These are phyloP conservation scores for Dalbergia cochinchinensis DNA, from an alignment of 306 rosid genomes.

Conservation along the genomic window DNA sequence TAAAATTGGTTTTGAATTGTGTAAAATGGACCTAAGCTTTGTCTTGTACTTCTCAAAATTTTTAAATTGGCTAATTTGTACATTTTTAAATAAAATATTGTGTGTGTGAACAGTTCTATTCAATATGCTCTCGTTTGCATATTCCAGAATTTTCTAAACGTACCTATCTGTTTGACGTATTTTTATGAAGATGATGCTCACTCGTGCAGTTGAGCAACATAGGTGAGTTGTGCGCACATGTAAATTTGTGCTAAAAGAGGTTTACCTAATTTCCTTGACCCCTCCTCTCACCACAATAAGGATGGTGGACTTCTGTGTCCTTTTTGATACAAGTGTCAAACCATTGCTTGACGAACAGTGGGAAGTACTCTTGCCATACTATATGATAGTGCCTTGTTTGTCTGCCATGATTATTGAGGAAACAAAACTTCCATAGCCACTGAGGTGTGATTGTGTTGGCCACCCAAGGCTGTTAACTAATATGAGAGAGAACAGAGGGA, in stretches of 20 bases:
- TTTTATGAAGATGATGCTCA: not conserved
- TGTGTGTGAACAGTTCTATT: not conserved
- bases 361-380: not conserved
- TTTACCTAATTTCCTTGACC: not conserved
- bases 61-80: not conserved
- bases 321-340: not conserved
- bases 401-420: too few species aligned
- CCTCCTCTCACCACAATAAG: not conserved
- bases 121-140: not conserved
- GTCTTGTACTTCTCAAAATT: not conserved
- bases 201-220: not conserved
- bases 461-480: too few species aligned
- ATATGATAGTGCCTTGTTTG: too few species aligned
- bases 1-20: constrained; percentile 21
- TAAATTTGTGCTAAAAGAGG: not conserved
- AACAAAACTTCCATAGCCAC: too few species aligned
- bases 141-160: not conserved
- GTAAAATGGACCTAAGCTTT: constrained; percentile 14
- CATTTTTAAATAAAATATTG: not conserved
- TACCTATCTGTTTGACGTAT: not conserved
- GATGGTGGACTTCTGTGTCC: not conserved
- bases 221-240: not conserved
- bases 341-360: not conserved
- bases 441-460: too few species aligned
- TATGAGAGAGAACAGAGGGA: too few species aligned